A percentile compares a stretch with the other conserved stretches of the same genome.
These are phyloP conservation scores for Entomortierella parvispora DNA, from an alignment of 192 early-diverging fungal species.

Conservation along the genomic window DNA sequence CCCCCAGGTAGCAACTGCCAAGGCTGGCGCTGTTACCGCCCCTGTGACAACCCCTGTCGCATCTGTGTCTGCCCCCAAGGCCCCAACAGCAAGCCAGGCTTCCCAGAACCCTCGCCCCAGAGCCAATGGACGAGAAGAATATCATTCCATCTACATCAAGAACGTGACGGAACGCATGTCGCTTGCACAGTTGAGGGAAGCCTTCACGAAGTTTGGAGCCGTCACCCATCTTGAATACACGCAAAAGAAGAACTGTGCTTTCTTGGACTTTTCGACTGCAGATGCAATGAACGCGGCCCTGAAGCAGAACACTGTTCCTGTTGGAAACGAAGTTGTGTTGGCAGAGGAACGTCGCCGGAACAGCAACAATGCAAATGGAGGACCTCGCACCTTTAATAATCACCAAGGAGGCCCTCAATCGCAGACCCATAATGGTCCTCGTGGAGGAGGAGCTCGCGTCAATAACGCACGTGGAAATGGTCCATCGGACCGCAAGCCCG, in stretches of 20 bases:
- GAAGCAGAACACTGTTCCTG: slow-evolving; percentile 19
- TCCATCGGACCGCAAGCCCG: no score
- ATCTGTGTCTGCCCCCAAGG: slow-evolving; percentile 11
- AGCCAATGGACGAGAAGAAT: slow-evolving; percentile 15
- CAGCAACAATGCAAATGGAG: slow-evolving; percentile 4
- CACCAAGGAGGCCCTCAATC: no score
- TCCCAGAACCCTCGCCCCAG: slow-evolving; percentile 48
- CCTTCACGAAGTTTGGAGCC: slow-evolving; percentile 65
- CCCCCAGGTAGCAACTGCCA: slow-evolving; percentile 59
- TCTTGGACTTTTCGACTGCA: slow-evolving; percentile 29
- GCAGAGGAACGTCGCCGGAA: slow-evolving; percentile 35
- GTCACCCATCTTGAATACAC: slow-evolving; percentile 68
- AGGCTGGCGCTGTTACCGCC: slow-evolving; percentile 57
- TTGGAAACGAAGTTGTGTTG: slow-evolving; percentile 28
- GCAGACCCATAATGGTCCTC: no score
- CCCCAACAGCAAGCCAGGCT: slow-evolving; percentile 6
- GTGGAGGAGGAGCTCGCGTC: no score
- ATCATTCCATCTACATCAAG: slow-evolving; percentile 66
- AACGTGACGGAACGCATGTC: slow-evolving; percentile 63
- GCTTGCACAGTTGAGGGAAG: slow-evolving; percentile 59
- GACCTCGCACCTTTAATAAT: neutral
- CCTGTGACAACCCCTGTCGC: slow-evolving; percentile 18
- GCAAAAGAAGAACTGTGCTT: slow-evolving; percentile 59
- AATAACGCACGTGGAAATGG: no score
- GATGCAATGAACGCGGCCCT: slow-evolving; percentile 25